phyloP scores from a whole-genome alignment of 1,139 yeast genomes.

The Scheffersomyces illinoinensis region DNA sequence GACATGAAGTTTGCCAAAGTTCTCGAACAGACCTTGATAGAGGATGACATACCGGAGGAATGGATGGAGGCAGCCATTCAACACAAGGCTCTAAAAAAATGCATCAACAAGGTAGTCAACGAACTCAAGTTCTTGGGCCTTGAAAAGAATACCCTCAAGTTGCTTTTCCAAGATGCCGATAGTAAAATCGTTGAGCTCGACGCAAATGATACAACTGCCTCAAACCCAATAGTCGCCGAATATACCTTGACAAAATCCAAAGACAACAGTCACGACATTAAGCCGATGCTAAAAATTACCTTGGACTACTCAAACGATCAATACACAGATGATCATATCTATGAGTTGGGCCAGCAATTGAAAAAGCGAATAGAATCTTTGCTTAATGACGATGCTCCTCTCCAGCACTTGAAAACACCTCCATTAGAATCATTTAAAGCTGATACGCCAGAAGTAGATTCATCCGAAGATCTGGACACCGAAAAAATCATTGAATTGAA shows the following conservation, averaged over 20 bases:
- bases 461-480: constrained; percentile 1
- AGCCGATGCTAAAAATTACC: constrained; percentile 40
- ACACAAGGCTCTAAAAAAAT: constrained; percentile 68
- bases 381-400: constrained; percentile 15
- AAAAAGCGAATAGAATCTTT: constrained; percentile 33
- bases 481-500: constrained; percentile 20
- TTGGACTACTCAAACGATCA: constrained; percentile 34
- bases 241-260: constrained; percentile 38
- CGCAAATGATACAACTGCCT: constrained; percentile 33
- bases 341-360: constrained; percentile 32
- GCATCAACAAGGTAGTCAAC: constrained; percentile 60
- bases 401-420: constrained; percentile 7
- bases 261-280: constrained; percentile 20
- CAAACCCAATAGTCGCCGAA: constrained; percentile 45
- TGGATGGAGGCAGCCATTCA: constrained; percentile 74
- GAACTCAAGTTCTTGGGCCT: constrained; percentile 59
- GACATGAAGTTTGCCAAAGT: constrained; percentile 74
- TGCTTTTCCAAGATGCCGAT: constrained; percentile 36
- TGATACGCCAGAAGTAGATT: constrained; percentile 1
- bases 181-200: constrained; percentile 32
- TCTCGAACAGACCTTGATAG: constrained; percentile 60
- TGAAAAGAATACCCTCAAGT: constrained; percentile 47
- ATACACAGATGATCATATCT: constrained; percentile 38
- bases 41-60: constrained; percentile 63
- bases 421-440: background rate